Percentiles rank a stretch among this genome's conserved stretches.
phyloP scores from a whole-genome alignment of 768 basidiomycete genomes.

The Clavaria fumosa region DNA sequence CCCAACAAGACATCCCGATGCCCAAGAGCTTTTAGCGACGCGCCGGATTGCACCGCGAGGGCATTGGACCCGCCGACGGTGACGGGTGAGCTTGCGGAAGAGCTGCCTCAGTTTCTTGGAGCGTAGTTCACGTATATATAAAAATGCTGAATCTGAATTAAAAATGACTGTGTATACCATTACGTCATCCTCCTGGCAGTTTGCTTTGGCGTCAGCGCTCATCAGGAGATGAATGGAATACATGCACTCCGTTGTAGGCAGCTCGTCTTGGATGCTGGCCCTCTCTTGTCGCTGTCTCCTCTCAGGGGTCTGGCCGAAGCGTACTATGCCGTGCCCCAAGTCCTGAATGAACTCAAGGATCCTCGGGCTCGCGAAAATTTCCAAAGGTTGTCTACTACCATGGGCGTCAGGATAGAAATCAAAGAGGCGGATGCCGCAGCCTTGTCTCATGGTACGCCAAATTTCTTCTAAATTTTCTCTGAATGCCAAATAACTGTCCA shows the following conservation, averaged over 20 bases:
- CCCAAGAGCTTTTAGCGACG: constrained; percentile 26
- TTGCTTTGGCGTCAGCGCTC: no score
- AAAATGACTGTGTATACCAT: no score
- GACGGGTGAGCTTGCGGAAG: constrained; percentile 23
- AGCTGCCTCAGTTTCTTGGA: constrained; percentile 36
- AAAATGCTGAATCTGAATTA: no score
- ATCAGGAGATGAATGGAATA: constrained; percentile 10
- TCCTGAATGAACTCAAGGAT: constrained; percentile 82
- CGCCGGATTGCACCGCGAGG: constrained; percentile 23
- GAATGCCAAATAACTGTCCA: neutral
- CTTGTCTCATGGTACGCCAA: constrained; percentile 41
- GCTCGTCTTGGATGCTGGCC: constrained; percentile 88
- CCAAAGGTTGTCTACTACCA: constrained; percentile 55
- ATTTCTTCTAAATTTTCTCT: neutral
- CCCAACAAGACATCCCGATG: constrained; percentile 15
- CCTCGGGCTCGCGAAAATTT: constrained; percentile 78
- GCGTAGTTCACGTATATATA: no score
- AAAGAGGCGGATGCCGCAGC: constrained; percentile 55
- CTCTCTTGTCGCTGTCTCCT: constrained; percentile 77
- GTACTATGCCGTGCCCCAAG: constrained; percentile 82
- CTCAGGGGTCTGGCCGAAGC: constrained; percentile 77
- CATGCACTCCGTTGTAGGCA: constrained; percentile 41
- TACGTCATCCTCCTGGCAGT: no score
- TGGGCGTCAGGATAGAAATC: constrained; percentile 62
- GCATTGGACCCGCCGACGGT: constrained; percentile 13